These are phyloP conservation scores for Naganishia vaughanmartiniae DNA, from an alignment of 768 basidiomycete species.

Conservation along the genomic window DNA sequence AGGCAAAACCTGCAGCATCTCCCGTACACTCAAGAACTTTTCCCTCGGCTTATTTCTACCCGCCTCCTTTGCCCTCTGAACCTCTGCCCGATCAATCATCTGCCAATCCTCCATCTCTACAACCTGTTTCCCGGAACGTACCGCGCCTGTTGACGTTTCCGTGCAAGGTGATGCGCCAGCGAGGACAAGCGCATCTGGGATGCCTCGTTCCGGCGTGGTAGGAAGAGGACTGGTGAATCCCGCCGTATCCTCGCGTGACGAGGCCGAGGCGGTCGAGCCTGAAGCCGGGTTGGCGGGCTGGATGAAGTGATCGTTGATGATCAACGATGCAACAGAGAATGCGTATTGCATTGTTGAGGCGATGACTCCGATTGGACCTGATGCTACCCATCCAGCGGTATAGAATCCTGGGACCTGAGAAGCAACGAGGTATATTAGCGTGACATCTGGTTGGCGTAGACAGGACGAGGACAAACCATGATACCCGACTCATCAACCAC, in stretches of 20 bases:
- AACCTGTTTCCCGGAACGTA: constrained; percentile 49
- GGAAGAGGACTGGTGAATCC: constrained; percentile 18
- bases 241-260: neutral
- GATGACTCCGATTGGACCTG: constrained; percentile 85
- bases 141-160: too few relatives aligned
- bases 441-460: too few relatives aligned
- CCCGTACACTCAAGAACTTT: constrained; percentile 53
- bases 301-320: constrained; percentile 62
- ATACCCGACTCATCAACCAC: constrained; percentile 49
- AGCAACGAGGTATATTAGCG: constrained; percentile 34
- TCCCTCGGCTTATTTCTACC: constrained; percentile 52
- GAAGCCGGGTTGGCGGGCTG: neutral
- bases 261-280: too few relatives aligned
- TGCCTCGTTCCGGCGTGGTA: constrained; percentile 55
- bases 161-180: constrained; percentile 35
- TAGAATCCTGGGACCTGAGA: constrained; percentile 63
- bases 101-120: constrained; percentile 74
- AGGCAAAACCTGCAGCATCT: constrained; percentile 51
- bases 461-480: constrained; percentile 38
- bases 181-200: constrained; percentile 55
- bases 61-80: constrained; percentile 57
- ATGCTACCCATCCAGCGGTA: constrained; percentile 88
- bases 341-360: constrained; percentile 92
- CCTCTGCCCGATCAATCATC: constrained; percentile 69
- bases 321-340: constrained; percentile 69